Base-by-base conservation (phyloP, 163 green algal species). In the Scenedesmus sp. region DNA sequence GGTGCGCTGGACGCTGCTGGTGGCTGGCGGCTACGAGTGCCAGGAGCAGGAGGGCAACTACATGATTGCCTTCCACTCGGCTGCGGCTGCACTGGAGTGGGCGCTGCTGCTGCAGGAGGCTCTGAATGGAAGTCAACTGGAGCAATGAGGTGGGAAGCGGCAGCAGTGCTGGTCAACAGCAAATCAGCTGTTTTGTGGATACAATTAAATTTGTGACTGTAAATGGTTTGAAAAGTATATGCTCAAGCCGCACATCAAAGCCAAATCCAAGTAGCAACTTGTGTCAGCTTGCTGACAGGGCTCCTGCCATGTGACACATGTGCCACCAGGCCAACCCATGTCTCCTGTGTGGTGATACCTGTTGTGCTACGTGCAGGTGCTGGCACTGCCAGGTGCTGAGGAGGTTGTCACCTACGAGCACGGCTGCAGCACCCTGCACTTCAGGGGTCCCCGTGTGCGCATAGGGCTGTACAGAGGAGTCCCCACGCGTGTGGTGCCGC, bases 391-490 rank as follows among this genome's bases (percentile, higher is more conserved):
- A 6, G 82, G 60, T 62, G 87, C 85, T 67, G 90, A 81, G 23
- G 86, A 93, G 26, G n/a, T 84, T 54, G 46, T 64, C 66, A n/a
- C n/a, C 23, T 82, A 91, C 26, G 67, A 54, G 4, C n/a, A 34
- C 23, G 83, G 57, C 8, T 54, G 23, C 20, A 82, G 86, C n/a
- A n/a, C 73, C 9, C 56, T 94, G 46, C 86, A 95, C 57, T 96
- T 95, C 86, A 57, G 91, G 9, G 96, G 96, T 4, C 95, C 95
- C 16, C 91, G 94, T 0, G 92, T 97, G 70, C 95, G 95, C 87
- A 95, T 96, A 91, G 96, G 96, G 0, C 54, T 97, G 52, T 97
- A 96, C 86, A 74, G 96, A 73, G 96, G 96, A 2, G 55, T 93
- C 62, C 96, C 96, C 15, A 94, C 91, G 2, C 92, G 92, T n/a